These are phyloP conservation scores for Daedaleopsis sinensis DNA, from an alignment of 768 basidiomycete genomes.

Conservation along the genomic window DNA sequence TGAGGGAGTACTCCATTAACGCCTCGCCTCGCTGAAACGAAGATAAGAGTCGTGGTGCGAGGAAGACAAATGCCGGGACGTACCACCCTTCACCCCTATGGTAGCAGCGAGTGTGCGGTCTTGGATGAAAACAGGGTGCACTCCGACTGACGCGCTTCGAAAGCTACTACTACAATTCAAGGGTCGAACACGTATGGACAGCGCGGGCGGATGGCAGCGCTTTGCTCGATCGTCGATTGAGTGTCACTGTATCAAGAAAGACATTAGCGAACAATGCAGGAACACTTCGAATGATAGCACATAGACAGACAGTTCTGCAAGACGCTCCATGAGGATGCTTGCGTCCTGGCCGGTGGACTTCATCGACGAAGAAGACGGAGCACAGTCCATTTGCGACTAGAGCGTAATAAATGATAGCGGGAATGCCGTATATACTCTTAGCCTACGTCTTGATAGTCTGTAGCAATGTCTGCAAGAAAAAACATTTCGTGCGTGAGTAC, in stretches of 20 bases:
- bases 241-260: constrained; percentile 58
- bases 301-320: constrained; percentile 83
- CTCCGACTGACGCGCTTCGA: too few relatives aligned
- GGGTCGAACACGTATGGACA: constrained; percentile 89
- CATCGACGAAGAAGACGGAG: constrained; percentile 51
- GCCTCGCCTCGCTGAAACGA: too few relatives aligned
- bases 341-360: too few relatives aligned
- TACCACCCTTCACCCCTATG: too few relatives aligned
- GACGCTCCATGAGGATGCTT: constrained; percentile 92
- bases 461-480: constrained; percentile 59
- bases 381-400: constrained; percentile 75
- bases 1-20: too few relatives aligned
- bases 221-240: constrained; percentile 91
- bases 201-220: constrained; percentile 86
- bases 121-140: too few relatives aligned
- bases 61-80: too few relatives aligned
- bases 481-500: neutral
- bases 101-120: too few relatives aligned
- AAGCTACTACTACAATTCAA: too few relatives aligned
- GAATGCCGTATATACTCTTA: constrained; percentile 83
- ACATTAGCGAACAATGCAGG: neutral
- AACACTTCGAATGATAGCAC: neutral
- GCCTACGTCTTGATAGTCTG: too few relatives aligned
- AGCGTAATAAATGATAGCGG: constrained; percentile 89
- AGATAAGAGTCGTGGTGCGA: too few relatives aligned